Conservation (phyloP, 2,329 filamentous ascomycete genomes). For the Monosporascus ibericus region DNA sequence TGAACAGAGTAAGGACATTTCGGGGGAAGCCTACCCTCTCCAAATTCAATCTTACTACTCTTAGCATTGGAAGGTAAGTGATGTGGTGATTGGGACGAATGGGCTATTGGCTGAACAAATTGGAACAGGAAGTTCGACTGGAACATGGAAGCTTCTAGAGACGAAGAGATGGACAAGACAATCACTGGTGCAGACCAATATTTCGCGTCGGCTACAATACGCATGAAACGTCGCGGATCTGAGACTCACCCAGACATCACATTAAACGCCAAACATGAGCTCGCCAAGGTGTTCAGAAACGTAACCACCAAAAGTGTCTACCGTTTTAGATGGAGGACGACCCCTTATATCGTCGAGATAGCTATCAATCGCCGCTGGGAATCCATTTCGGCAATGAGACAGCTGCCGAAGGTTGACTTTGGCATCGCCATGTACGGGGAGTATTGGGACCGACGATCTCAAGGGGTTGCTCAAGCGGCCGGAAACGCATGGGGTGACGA, state of each 20-base stretch:
- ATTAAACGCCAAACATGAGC: conserved; percentile 7
- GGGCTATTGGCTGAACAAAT: neutral
- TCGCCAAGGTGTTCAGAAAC: conserved; percentile 18
- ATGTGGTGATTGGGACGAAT: neutral
- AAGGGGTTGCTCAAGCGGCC: conserved; percentile 7
- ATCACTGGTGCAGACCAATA: conserved; percentile 18
- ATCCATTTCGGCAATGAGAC: conserved; percentile 12
- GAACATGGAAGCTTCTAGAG: conserved; percentile 26
- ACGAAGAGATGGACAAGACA: conserved; percentile 14
- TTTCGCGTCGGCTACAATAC: conserved; percentile 16
- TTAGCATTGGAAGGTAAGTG: conserved; percentile 28
- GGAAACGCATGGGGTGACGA: conserved; percentile 21
- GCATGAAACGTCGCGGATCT: conserved; percentile 7
- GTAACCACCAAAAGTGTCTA: conserved; percentile 27
- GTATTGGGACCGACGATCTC: conserved; percentile 23
- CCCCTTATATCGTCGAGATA: conserved; percentile 29
- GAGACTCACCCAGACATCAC: conserved; percentile 22
- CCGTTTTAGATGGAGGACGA: conserved; percentile 24
- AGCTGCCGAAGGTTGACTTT: conserved; percentile 15
- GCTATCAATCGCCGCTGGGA: conserved; percentile 28
- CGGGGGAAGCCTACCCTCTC: conserved; percentile 5
- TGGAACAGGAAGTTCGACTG: conserved; percentile 29
- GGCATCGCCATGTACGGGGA: conserved; percentile 23
- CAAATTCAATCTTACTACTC: conserved; percentile 20
- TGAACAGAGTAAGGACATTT: conserved; percentile 8